Conservation (phyloP, 345 rosid species). For the Hirschfeldia incana region DNA sequence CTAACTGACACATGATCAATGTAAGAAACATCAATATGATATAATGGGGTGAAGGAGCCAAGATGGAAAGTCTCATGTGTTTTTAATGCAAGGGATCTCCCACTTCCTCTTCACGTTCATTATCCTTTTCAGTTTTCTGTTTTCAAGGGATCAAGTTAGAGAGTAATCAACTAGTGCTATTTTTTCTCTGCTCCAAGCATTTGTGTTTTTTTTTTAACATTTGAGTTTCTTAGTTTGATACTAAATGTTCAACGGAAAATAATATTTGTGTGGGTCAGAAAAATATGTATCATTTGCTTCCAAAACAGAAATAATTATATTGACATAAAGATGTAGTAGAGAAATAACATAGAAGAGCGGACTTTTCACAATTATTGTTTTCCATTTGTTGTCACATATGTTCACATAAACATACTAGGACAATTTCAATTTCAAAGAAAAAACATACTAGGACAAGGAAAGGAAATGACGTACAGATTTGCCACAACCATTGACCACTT, state of each 20-base stretch:
- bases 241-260: neutral
- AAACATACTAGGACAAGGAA: too few species aligned
- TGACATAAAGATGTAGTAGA: neutral
- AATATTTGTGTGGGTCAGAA: neutral
- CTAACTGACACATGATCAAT: neutral
- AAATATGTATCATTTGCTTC: neutral
- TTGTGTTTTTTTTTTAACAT: neutral
- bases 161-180: neutral
- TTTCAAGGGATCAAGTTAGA: neutral
- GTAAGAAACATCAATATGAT: neutral
- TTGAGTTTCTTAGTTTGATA: too few species aligned
- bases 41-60: neutral
- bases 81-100: neutral
- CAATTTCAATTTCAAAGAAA: too few species aligned
- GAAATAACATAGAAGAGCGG: neutral
- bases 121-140: neutral
- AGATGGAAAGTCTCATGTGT: neutral
- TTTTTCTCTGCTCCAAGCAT: neutral
- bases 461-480: too few species aligned
- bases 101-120: neutral
- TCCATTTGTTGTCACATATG: neutral
- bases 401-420: neutral
- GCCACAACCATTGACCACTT: too few species aligned
- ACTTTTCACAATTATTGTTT: neutral
- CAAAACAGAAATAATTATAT: too few species aligned